Evolutionary conservation across 768 basidiomycete genomes (phyloP), one percentile per base, ranked within the genome.

Genomic region (Galerina marginata): DNA sequence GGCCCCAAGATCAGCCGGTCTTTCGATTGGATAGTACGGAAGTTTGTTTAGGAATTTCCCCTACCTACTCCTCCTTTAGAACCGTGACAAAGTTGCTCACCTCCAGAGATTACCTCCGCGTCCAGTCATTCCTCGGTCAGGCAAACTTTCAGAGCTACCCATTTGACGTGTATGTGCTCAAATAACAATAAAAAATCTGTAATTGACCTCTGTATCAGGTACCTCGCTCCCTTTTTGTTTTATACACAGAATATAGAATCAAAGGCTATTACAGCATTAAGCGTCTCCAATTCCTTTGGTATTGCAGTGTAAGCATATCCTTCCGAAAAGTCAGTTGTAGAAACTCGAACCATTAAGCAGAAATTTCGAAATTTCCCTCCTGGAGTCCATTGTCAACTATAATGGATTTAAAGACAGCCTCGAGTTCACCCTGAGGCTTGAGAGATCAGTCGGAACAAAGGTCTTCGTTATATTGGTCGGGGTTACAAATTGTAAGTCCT

Each of bases 401-500:
- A 42, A 26, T 47, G 40, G n/a, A 37, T n/a, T 38, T 14, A 39
- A 15, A n/a, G 15, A 42, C 10, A 42, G 42, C 23, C 56, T 67
- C 6, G 47, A 40, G n/a, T 43, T 64, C 43, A 49, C 50, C 33
- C 47, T 67, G 7, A 44, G 43, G 49, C 48, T 67, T 15, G n/a
- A 59, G 37, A 62, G 66, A 50, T 64, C 66, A n/a, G 62, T 23
- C 14, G 66, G 60, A 10, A 62, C 54, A 11, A 53, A 64, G 46
- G 25, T 56, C 2, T 67, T 64, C 39, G 63, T 65, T 14, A 25
- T 67, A 23, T 23, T 60, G 16, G 52, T 67, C 12, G 66, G 60
- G 12, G 42, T 64, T 14, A 62, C 58, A 36, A 59, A 67, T 50
- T 67, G 63, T 64, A 43, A n/a, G n/a, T n/a, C n/a, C n/a, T n/a